Base-by-base conservation (phyloP, 192 early-diverging fungal genomes). In the Coemansia sp. region DNA sequence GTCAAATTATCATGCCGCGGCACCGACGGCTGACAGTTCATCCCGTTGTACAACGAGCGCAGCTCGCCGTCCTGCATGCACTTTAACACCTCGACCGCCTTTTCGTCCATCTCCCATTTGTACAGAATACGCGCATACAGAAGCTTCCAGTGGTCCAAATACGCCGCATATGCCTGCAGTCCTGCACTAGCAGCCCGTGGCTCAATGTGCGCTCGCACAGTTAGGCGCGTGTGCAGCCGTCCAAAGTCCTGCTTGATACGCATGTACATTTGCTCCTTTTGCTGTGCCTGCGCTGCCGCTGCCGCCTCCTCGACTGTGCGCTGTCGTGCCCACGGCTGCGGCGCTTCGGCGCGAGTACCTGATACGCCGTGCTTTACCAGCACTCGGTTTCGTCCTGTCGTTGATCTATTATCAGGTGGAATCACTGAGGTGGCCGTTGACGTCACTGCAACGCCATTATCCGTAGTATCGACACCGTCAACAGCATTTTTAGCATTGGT, bases 91-190 rank as follows among this genome's bases (percentile, higher is more conserved):
- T 81, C 79, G 48, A 75, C 56, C 23, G 79, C 79, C 69, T 72
- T 71, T 17, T 38, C 61, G 51, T 81, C 63, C 69, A 81, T 69
- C 43, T 55, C 29, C 72, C 79, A 75, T 39, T 62, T 67, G 62
- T 66, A 75, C 66, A 81, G 58, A 4, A 76, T 71, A n/a, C 64
- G 63, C 4, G 73, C 69, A 27, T 81, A 81, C 19, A 69, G 14
- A 8, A 81, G 54, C 60, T 81, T 81, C 72, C 72, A 76, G 60
- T 81, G 73, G 52, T 81, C 79, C 50, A 75, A 59, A 38, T 73
- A 73, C 19, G 70, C 37, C 12, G 71, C 49, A 27, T 67, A 71
- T 39, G 47, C 37, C 25, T 65, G 60, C 4, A 53, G 52, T 10
- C 56, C 66, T 35, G 32, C 32, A 35, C 32, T 35, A 35, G 32